A percentile compares a stretch with the other conserved stretches of the same genome.
phyloP scores from a whole-genome alignment of 2,329 filamentous ascomycete species.

The Pseudogymnoascus verrucosus region DNA sequence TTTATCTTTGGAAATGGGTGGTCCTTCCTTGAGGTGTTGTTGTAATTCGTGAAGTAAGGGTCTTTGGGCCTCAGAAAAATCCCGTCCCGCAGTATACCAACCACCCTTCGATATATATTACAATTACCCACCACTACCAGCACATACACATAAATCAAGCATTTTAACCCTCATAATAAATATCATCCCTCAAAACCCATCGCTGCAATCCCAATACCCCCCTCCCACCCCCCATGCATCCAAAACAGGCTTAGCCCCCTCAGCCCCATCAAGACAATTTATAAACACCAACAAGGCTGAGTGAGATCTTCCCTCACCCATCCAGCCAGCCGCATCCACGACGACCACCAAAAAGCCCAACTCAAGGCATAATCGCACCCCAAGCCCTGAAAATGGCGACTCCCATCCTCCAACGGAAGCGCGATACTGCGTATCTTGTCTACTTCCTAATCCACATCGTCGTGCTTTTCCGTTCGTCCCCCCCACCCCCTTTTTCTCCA shows the following conservation, averaged over 20 bases:
- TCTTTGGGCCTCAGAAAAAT: not conserved
- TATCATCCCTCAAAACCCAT: no score
- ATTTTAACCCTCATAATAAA: no score
- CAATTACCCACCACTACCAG: not conserved
- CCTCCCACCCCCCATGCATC: not conserved
- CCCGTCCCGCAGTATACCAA: not conserved
- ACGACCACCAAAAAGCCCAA: not conserved
- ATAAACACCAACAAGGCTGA: not conserved
- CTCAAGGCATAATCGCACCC: not conserved
- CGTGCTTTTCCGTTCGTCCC: conserved; percentile 7
- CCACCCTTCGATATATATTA: not conserved
- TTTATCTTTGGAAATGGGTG: not conserved
- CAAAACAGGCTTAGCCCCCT: not conserved
- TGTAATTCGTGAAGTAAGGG: not conserved
- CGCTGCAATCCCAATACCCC: not conserved
- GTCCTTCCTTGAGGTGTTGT: not conserved
- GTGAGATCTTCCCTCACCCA: not conserved
- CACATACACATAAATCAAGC: no score
- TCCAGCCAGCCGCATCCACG: not conserved
- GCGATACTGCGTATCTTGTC: conserved; percentile 37
- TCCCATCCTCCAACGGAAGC: conserved; percentile 23
- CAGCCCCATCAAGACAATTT: not conserved
- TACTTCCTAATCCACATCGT: conserved; percentile 51
- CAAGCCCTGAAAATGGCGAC: conserved; percentile 17
- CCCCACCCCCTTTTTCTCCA: not conserved